phyloP scores from a whole-genome alignment of 192 early-diverging fungal genomes.

The Coemansia furcata region DNA sequence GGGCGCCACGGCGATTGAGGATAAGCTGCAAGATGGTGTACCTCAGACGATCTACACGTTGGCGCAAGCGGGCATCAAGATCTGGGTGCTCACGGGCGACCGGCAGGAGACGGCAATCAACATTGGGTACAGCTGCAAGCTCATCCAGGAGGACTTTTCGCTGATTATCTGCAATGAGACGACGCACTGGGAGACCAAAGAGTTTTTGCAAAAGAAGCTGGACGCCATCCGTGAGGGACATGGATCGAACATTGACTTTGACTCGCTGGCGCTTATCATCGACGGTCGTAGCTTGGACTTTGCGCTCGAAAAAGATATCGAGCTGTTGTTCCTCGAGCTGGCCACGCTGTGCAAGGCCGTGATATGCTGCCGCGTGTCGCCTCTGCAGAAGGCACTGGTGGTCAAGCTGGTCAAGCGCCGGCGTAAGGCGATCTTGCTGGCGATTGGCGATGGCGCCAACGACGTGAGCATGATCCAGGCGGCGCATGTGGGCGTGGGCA shows the following conservation, averaged over 20 bases:
- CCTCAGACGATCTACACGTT: slow-evolving; percentile 87
- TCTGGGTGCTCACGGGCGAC: slow-evolving; percentile 98
- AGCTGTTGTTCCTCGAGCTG: slow-evolving; percentile 65
- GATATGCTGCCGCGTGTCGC: slow-evolving; percentile 95
- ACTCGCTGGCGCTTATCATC: slow-evolving; percentile 77
- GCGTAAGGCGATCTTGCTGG: slow-evolving; percentile 82
- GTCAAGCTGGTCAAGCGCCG: slow-evolving; percentile 81
- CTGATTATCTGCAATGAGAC: slow-evolving; percentile 90
- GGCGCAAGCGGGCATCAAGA: slow-evolving; percentile 82
- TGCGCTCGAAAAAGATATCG: slow-evolving; percentile 63
- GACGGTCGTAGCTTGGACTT: slow-evolving; percentile 84
- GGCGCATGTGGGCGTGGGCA: slow-evolving; percentile 92
- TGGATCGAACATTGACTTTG: slow-evolving; percentile 60
- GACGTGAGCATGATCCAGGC: slow-evolving; percentile 99
- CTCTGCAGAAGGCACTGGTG: slow-evolving; percentile 93
- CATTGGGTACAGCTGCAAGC: slow-evolving; percentile 93
- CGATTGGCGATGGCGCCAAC: slow-evolving; percentile 97
- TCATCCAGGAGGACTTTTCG: slow-evolving; percentile 79
- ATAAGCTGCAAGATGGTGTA: slow-evolving; percentile 96
- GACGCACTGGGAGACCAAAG: slow-evolving; percentile 89
- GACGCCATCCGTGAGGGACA: slow-evolving; percentile 95
- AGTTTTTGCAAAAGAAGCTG: slow-evolving; percentile 86
- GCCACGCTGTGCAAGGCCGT: slow-evolving; percentile 82
- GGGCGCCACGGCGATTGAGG: slow-evolving; percentile 97
- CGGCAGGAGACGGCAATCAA: slow-evolving; percentile 98